Conservation (phyloP, 495 filamentous ascomycete species). For the Glonium stellatum region DNA sequence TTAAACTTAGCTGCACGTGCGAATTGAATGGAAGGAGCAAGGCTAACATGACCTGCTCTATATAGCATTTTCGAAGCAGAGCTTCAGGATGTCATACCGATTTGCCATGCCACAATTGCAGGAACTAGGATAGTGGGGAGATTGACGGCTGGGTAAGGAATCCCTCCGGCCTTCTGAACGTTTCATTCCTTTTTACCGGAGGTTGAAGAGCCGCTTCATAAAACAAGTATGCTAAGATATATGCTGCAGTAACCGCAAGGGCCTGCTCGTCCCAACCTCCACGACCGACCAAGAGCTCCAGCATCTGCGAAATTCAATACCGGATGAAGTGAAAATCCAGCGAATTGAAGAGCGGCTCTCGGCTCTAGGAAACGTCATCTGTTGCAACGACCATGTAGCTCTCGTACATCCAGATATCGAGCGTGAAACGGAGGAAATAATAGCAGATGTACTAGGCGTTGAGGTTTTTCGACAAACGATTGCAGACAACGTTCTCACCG, state of each 20-base stretch:
- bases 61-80: constrained; percentile 84
- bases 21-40: neutral
- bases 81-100: constrained; percentile 93
- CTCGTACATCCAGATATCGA: constrained; percentile 95
- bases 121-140: constrained; percentile 93
- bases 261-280: constrained; percentile 87
- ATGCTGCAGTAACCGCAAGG: constrained; percentile 73
- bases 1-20: neutral
- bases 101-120: constrained; percentile 95
- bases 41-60: neutral
- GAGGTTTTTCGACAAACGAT: constrained; percentile 98
- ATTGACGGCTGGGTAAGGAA: constrained; percentile 77
- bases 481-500: constrained; percentile 91
- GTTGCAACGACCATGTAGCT: constrained; percentile 91
- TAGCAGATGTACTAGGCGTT: constrained; percentile 93
- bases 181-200: neutral
- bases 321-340: constrained; percentile 82
- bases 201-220: neutral
- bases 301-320: constrained; percentile 88
- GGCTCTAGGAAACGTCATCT: constrained; percentile 94
- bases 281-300: constrained; percentile 98
- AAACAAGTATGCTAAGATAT: neutral
- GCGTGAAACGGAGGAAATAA: constrained; percentile 59
- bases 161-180: neutral
- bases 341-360: constrained; percentile 96